Evolutionary conservation across 2,329 filamentous ascomycete species (phyloP).

Genomic region (Hymenoscyphus scutula): DNA sequence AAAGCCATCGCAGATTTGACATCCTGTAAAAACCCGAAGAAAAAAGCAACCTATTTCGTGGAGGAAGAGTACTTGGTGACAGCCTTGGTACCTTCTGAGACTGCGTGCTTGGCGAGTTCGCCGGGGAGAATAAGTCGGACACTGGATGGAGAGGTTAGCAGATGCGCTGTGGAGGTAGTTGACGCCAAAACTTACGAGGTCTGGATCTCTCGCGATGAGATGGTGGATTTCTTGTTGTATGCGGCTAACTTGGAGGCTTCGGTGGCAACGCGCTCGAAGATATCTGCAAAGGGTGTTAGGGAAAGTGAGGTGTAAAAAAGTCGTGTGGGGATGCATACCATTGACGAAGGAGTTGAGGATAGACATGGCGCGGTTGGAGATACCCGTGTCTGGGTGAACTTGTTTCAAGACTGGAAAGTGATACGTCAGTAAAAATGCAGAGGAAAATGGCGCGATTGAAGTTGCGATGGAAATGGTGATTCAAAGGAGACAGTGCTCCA

Average conservation of each 20-base stretch:
- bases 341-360: slow-evolving; percentile 99
- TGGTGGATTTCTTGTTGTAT: slow-evolving; percentile 99
- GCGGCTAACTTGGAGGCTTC: slow-evolving; percentile 98
- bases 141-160: slow-evolving; percentile 38
- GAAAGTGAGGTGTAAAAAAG: slow-evolving; percentile 1
- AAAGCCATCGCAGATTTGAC: slow-evolving; percentile 53
- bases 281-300: slow-evolving; percentile 59
- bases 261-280: slow-evolving; percentile 98
- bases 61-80: slow-evolving; percentile 99
- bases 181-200: slow-evolving; percentile 65
- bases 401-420: slow-evolving; percentile 84
- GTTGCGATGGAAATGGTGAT: slow-evolving; percentile 11
- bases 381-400: slow-evolving; percentile 99
- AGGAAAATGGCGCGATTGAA: slow-evolving; percentile 24
- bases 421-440: slow-evolving; percentile 39
- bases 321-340: slow-evolving; percentile 55
- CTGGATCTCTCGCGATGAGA: slow-evolving; percentile 99
- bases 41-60: slow-evolving; percentile 77
- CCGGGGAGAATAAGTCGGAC: slow-evolving; percentile 96
- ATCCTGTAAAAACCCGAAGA: slow-evolving; percentile 56
- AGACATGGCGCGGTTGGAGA: slow-evolving; percentile 99
- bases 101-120: slow-evolving; percentile 98
- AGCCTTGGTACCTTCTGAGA: slow-evolving; percentile 99
- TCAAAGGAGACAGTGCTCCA: slow-evolving; percentile 5
- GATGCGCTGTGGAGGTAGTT: neutral